phyloP scores from a whole-genome alignment of 2,329 filamentous ascomycete species.

The Trichoderma gracile region DNA sequence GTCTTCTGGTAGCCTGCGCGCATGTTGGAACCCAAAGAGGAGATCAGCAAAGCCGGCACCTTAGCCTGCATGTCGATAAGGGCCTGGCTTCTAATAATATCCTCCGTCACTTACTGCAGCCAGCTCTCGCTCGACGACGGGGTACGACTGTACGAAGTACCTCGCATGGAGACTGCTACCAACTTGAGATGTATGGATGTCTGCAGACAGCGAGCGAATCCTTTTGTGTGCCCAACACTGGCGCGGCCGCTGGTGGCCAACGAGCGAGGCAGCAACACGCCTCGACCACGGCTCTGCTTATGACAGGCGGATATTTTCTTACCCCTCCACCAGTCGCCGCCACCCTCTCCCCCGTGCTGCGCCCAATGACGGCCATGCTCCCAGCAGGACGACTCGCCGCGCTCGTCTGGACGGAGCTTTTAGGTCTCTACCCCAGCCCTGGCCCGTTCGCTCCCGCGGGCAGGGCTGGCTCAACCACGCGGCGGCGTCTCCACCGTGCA shows the following conservation, averaged over 20 bases:
- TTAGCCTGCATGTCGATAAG: constrained; percentile 17
- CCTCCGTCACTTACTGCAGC: constrained; percentile 1
- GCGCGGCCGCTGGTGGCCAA: constrained; percentile 14
- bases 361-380: constrained; percentile 18
- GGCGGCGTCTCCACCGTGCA: constrained; percentile 23
- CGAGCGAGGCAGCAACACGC: constrained; percentile 17
- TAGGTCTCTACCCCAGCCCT: constrained; percentile 25
- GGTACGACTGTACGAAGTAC: background rate
- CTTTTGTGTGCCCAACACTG: constrained; percentile 22
- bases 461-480: constrained; percentile 28
- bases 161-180: background rate
- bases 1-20: constrained; percentile 6
- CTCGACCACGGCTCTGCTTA: constrained; percentile 21
- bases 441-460: constrained; percentile 25
- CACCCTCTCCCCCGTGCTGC: constrained; percentile 12
- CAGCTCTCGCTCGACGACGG: constrained; percentile 8
- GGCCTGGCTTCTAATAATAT: constrained; percentile 24
- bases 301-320: constrained; percentile 15
- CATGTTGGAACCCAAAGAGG: constrained; percentile 10
- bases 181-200: background rate
- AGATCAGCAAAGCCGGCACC: constrained; percentile 8
- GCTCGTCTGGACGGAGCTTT: constrained; percentile 25
- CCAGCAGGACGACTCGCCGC: constrained; percentile 17
- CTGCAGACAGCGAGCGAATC: constrained; percentile 11
- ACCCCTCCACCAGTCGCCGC: constrained; percentile 12